Percentiles rank a stretch among this genome's conserved stretches.
These are phyloP conservation scores for Neofusicoccum laricinum DNA, from an alignment of 2,329 filamentous ascomycete species.

Conservation along the genomic window DNA sequence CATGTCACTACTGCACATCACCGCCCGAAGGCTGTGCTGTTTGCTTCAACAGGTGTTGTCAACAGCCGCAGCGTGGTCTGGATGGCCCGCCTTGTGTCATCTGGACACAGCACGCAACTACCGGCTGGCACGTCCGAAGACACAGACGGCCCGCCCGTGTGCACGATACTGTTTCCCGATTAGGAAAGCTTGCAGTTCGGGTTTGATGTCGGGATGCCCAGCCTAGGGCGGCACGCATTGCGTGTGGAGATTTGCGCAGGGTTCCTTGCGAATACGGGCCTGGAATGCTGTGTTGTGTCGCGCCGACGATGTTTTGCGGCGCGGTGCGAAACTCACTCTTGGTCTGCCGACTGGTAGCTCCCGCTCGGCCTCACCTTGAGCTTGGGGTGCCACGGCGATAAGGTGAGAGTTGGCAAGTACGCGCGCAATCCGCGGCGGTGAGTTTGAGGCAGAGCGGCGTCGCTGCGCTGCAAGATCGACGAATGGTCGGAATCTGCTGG, in stretches of 20 bases:
- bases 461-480: background rate
- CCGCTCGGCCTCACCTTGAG: background rate
- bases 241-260: constrained; percentile 11
- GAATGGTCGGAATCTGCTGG: background rate
- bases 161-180: background rate
- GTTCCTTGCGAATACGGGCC: background rate
- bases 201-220: background rate
- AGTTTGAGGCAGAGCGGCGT: background rate
- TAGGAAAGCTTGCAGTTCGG: background rate
- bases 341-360: background rate
- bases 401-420: background rate
- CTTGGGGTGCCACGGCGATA: background rate
- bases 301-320: background rate
- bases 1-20: background rate
- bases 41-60: background rate
- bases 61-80: background rate
- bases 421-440: constrained; percentile 2
- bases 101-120: background rate
- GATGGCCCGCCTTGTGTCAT: background rate
- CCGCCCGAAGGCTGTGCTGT: background rate
- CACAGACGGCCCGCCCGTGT: background rate
- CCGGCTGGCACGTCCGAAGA: background rate
- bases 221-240: background rate
- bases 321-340: background rate
- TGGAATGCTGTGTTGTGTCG: background rate